A percentile compares a stretch with the other conserved stretches of the same genome.
Conservation (phyloP, 1,139 yeast genomes). For the Blastobotrys buckinghamii region DNA sequence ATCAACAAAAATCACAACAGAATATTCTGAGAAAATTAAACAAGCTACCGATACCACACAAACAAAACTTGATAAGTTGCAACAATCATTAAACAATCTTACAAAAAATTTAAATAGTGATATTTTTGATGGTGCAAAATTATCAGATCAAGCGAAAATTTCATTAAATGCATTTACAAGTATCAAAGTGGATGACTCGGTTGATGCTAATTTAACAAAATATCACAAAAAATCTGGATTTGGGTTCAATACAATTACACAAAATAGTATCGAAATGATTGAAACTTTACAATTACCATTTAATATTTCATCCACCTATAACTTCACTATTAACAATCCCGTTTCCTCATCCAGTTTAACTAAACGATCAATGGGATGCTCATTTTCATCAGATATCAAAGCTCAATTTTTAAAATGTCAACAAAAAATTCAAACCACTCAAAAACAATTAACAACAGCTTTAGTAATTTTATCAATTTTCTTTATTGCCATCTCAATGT, state of each 20-base stretch:
- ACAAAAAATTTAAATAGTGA: constrained; percentile 15
- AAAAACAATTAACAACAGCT: background rate
- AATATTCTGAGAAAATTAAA: background rate
- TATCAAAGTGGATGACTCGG: background rate
- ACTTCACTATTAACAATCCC: background rate
- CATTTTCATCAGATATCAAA: background rate
- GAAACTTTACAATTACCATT: constrained; percentile 2
- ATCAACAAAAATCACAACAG: constrained; percentile 10
- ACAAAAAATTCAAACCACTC: background rate
- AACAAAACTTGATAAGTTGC: constrained; percentile 12
- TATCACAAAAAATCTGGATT: background rate
- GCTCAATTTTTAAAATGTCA: background rate
- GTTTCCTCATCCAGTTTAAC: background rate
- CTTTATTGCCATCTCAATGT: constrained; percentile 11
- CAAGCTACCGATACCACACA: constrained; percentile 6
- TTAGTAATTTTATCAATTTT: constrained; percentile 13
- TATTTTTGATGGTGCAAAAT: constrained; percentile 15
- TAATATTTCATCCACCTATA: background rate
- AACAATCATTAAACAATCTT: constrained; percentile 16
- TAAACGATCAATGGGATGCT: background rate
- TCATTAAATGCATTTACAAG: constrained; percentile 14
- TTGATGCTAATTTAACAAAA: constrained; percentile 1
- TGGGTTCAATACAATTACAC: constrained; percentile 2
- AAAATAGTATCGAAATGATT: background rate
- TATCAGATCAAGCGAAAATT: constrained; percentile 14